Base-by-base conservation (phyloP, 495 filamentous ascomycete species). In the Stereocaulon alpinum region DNA sequence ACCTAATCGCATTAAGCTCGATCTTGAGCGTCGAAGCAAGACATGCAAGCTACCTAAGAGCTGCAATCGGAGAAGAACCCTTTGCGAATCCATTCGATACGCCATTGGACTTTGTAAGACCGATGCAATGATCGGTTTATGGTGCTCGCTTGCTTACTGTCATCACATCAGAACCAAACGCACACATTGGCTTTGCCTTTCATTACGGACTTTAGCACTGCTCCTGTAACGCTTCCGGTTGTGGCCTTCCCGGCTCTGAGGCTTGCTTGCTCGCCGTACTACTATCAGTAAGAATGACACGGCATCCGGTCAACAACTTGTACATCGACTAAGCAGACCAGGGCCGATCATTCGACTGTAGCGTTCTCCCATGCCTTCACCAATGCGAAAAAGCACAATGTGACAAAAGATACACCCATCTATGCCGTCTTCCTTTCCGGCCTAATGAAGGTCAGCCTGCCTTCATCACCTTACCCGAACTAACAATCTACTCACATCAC, bases 11-110 rank as follows among this genome's bases (percentile, higher is more conserved):
- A 9, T 73, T 76, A 27, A 74, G 69, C 42, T 70, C 70, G 51
- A 79, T 81, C 66, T 59, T 77, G 20, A 74, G 75, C 10, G 67
- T 79, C 48, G 78, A 81, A 59, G 69, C 74, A 15, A 69, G 77
- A 20, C 78, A 79, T 65, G 69, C 66, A 18, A 64, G 76, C 18
- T 78, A 75, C 67, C 61, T 78, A 51, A 71, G 76, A 48, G 66
- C 68, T 20, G 56, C 63, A 0, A 42, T 69, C 4, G 53, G 60
- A 0, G 55, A 72, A 52, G 55, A 56, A 1, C 73, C 77, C 2
- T 77, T 79, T 66, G 68, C 78, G n/a, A 67, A 72, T 51, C 60
- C 73, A 0, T 75, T 76, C 64, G 76, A 76, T 56, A 69, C 68
- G 2, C 73, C 75, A 3, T 67, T 79, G 17, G 66, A 67, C 63